Evolutionary conservation across 768 basidiomycete genomes (phyloP).

Genomic region (Cyclocybe cylindracea): DNA sequence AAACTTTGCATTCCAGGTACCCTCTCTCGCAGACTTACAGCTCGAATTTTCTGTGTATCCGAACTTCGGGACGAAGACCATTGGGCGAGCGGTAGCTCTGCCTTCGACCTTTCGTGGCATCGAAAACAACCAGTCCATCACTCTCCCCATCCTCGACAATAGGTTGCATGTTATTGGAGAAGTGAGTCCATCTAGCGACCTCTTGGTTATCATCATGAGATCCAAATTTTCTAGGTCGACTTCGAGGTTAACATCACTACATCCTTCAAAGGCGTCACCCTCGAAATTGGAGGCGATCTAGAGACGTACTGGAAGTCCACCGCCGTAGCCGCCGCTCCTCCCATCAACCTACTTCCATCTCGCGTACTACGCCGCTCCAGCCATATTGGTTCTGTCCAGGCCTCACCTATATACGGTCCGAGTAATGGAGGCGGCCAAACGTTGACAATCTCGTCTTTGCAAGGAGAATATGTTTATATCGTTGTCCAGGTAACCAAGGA

Average conservation of each 20-base stretch:
- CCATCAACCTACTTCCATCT: slow-evolving; percentile 36
- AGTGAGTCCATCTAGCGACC: slow-evolving; percentile 39
- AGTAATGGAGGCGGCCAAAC: slow-evolving; percentile 49
- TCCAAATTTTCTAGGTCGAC: slow-evolving; percentile 56
- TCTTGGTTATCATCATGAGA: background rate
- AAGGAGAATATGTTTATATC: slow-evolving; percentile 84
- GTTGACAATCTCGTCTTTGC: slow-evolving; percentile 86
- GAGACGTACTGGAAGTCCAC: slow-evolving; percentile 99
- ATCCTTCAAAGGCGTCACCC: slow-evolving; percentile 88
- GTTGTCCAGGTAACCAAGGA: slow-evolving; percentile 93
- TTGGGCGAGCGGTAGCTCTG: slow-evolving; percentile 88
- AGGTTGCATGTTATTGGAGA: slow-evolving; percentile 94
- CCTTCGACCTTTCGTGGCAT: slow-evolving; percentile 69
- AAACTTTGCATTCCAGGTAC: slow-evolving; percentile 86
- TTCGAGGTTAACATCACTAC: slow-evolving; percentile 87
- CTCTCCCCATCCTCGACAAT: slow-evolving; percentile 86
- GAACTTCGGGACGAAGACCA: slow-evolving; percentile 95
- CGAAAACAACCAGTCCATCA: slow-evolving; percentile 53
- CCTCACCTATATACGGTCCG: slow-evolving; percentile 65
- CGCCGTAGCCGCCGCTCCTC: slow-evolving; percentile 45
- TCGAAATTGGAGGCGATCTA: slow-evolving; percentile 92
- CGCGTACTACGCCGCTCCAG: slow-evolving; percentile 42
- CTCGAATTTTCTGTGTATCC: slow-evolving; percentile 96
- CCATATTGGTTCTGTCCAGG: slow-evolving; percentile 57
- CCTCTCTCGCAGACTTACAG: slow-evolving; percentile 68